phyloP scores from a whole-genome alignment of 495 filamentous ascomycete genomes.

The Lophiotrema nucula region DNA sequence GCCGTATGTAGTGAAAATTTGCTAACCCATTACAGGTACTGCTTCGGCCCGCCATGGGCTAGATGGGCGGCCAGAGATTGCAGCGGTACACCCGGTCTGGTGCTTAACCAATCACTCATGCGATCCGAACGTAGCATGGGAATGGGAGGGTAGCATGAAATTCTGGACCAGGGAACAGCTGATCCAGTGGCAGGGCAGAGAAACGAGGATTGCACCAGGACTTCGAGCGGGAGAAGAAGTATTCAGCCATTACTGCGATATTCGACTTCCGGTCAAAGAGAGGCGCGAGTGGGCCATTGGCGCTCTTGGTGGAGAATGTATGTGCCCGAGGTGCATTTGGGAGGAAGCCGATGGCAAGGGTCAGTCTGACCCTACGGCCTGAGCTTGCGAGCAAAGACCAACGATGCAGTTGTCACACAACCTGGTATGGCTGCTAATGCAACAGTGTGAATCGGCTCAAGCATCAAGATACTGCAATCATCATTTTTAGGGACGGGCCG shows the following conservation, averaged over 20 bases:
- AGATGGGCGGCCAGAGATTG: conserved; percentile 74
- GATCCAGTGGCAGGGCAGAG: conserved; percentile 47
- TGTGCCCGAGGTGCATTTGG: conserved; percentile 75
- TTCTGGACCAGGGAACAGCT: conserved; percentile 56
- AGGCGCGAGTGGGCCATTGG: conserved; percentile 86
- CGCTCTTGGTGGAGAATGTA: conserved; percentile 78
- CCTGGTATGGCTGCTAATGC: no score
- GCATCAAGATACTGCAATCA: no score
- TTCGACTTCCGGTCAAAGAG: conserved; percentile 70
- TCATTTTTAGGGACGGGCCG: no score
- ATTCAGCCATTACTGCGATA: conserved; percentile 91
- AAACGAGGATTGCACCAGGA: conserved; percentile 44
- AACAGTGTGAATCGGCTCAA: no score
- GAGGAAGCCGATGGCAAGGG: conserved; percentile 41
- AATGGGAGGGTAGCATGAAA: conserved; percentile 83
- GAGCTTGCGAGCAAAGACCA: no score
- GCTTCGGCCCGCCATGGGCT: conserved; percentile 77
- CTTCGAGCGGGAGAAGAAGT: conserved; percentile 80
- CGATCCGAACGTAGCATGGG: conserved; percentile 90
- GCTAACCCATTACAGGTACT: conserved; percentile 48
- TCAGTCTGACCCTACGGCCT: not conserved
- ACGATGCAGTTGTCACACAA: no score
- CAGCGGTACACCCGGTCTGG: conserved; percentile 74
- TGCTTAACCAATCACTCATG: conserved; percentile 90
- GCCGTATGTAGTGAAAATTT: not conserved